Evolutionary conservation across 2,329 filamentous ascomycete species (phyloP).

Genomic region (Hypocreales sp.): DNA sequence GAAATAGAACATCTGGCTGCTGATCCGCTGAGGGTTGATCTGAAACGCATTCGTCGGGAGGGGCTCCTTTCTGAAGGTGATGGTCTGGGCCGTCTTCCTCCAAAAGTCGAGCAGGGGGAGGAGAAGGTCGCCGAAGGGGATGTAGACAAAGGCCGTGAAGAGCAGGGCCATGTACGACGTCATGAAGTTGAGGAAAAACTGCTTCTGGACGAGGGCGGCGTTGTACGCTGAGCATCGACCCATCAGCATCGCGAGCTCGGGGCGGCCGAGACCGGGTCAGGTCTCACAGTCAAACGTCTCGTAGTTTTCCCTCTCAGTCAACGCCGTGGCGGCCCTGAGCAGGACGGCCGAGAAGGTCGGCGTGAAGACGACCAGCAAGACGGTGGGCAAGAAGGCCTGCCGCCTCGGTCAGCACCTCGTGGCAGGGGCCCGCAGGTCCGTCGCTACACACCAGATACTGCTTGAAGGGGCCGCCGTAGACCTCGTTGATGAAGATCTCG

Average conservation of each 20-base stretch:
- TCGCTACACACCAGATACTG: slow-evolving; percentile 50
- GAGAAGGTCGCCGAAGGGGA: slow-evolving; percentile 74
- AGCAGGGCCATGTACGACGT: slow-evolving; percentile 89
- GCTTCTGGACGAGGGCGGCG: slow-evolving; percentile 74
- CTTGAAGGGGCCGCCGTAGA: slow-evolving; percentile 83
- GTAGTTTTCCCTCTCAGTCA: slow-evolving; percentile 85
- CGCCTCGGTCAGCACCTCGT: slow-evolving; percentile 4
- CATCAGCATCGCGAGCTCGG: too few relatives aligned
- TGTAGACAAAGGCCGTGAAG: slow-evolving; percentile 85
- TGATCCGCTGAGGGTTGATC: slow-evolving; percentile 70
- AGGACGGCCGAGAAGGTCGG: slow-evolving; percentile 65
- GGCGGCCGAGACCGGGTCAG: too few relatives aligned
- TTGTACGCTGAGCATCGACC: slow-evolving; percentile 45
- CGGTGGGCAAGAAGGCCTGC: slow-evolving; percentile 73
- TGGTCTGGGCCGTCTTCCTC: slow-evolving; percentile 54
- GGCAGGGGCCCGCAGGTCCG: background rate
- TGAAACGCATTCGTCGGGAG: slow-evolving; percentile 51
- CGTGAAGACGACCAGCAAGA: slow-evolving; percentile 68
- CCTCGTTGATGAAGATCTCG: slow-evolving; percentile 89
- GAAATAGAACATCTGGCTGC: slow-evolving; percentile 89
- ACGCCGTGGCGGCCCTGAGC: slow-evolving; percentile 56
- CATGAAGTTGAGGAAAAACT: slow-evolving; percentile 93
- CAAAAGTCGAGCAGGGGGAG: slow-evolving; percentile 80
- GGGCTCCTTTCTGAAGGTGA: slow-evolving; percentile 62
- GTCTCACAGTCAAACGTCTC: slow-evolving; percentile 60